Evolutionary conservation across 768 basidiomycete species (phyloP).

Genomic region (Agaricus blazei): DNA sequence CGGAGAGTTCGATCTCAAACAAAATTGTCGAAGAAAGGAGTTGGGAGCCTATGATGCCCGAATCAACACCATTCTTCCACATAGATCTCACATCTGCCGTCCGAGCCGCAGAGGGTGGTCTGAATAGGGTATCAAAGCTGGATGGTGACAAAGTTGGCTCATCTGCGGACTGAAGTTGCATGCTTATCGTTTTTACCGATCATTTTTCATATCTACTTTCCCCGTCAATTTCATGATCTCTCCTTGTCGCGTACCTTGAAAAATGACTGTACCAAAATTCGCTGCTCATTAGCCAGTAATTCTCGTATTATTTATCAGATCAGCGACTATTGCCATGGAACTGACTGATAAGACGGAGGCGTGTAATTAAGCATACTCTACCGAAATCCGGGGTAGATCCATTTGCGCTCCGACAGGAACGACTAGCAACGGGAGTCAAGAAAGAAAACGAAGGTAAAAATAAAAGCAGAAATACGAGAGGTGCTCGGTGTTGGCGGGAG

Average conservation of each 20-base stretch:
- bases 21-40: slow-evolving; percentile 4
- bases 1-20: slow-evolving; percentile 6
- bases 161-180: background rate
- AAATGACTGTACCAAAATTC: background rate
- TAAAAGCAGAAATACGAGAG: background rate
- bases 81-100: slow-evolving; percentile 76
- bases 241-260: background rate
- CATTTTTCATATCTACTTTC: too few relatives aligned
- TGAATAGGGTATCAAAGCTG: slow-evolving; percentile 16
- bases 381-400: slow-evolving; percentile 4
- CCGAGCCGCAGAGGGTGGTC: slow-evolving; percentile 53
- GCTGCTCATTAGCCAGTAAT: background rate
- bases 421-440: too few relatives aligned
- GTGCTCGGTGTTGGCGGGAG: background rate
- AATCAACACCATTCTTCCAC: slow-evolving; percentile 86
- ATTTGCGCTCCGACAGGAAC: background rate
- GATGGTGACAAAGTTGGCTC: background rate
- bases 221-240: background rate
- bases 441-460: too few relatives aligned
- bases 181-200: background rate
- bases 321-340: background rate
- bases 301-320: background rate
- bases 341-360: background rate
- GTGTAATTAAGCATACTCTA: background rate
- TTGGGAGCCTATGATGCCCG: slow-evolving; percentile 37